phyloP scores from a whole-genome alignment of 305 asterid genomes.

The Lippia alba region DNA sequence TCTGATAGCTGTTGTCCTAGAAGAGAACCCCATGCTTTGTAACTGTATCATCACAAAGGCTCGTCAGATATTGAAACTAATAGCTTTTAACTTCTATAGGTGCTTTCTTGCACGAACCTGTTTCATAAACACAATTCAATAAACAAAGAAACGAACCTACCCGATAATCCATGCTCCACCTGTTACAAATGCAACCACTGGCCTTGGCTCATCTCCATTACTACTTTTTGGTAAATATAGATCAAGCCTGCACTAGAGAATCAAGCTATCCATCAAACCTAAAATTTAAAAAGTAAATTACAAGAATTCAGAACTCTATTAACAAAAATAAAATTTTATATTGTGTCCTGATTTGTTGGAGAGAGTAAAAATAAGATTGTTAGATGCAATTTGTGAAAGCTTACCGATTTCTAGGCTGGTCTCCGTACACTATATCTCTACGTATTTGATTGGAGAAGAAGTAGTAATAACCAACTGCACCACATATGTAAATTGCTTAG shows the following conservation, averaged over 20 bases:
- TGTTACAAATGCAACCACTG: conserved; percentile 84
- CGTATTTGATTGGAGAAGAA: conserved; percentile 68
- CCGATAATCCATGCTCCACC: conserved; percentile 97
- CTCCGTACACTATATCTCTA: conserved; percentile 76
- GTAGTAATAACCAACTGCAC: conserved; percentile 80
- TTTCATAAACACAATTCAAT: not conserved
- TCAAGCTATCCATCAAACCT: conserved; percentile 4
- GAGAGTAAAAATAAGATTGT: not conserved
- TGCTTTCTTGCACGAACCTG: no score
- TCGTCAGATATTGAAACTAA: conserved; percentile 27
- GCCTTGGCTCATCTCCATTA: conserved; percentile 57
- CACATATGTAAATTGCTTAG: conserved; percentile 25
- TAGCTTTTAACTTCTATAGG: not conserved
- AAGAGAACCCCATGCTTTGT: conserved; percentile 96
- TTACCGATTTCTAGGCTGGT: conserved; percentile 85
- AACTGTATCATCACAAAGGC: conserved; percentile 51
- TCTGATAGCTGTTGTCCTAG: conserved; percentile 80
- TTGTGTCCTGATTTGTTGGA: not conserved
- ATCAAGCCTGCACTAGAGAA: conserved; percentile 65
- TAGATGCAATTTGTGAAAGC: conserved; percentile 21
- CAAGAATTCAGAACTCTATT: no score
- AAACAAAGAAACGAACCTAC: conserved; percentile 43
- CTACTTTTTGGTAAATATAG: conserved; percentile 67
- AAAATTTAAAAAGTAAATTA: conserved; percentile 3
- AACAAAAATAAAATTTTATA: not conserved